Evolutionary conservation across 2,329 filamentous ascomycete species (phyloP), one percentile per base, ranked within the genome.

Genomic region (Diaporthe sp.): DNA sequence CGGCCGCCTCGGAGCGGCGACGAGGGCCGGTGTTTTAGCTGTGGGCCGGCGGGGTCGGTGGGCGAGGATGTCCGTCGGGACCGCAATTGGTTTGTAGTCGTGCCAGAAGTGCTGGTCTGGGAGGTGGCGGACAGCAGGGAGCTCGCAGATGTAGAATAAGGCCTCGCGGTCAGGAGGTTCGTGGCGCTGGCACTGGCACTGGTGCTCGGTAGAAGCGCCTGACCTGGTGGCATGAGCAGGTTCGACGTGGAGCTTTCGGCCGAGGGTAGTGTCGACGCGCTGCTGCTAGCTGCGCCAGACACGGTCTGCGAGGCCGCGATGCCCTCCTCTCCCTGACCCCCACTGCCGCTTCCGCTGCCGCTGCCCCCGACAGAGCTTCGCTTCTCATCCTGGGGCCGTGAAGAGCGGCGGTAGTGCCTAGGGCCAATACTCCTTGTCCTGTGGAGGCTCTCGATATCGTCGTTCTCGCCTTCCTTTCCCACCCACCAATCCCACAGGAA

Each of bases 401-500:
- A 65, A 77, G 82, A 80, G 46, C 82, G 81, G 73, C 82, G 77
- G 57, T 70, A 75, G 57, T 62, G 73, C 19, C 73, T 77, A 12
- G 69, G 73, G 77, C 84, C 75, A 78, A 84, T 81, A 79, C 84
- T 82, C 79, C 86, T 80, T 77, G 82, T 81, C 77, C 81, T 77
- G n/a, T 78, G 79, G 62, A 81, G 76, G 70, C 84, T 79, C 44
- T 86, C 86, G 79, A 88, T 85, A 73, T 86, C 81, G 72, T 87
- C 87, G 76, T 93, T 89, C 79, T 94, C 91, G 80, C 78, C 77
- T 76, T 84, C 83, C 37, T 94, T 90, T 73, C 93, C 92, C 73
- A 97, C 91, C 97, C 96, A 98, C 81, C 91, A 92, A 80, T 98
- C 96, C 94, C 96, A 98, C 12, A 98, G 83, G 22, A 95, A 86